Base-by-base conservation (phyloP, 2,329 filamentous ascomycete genomes). In the Westerdykella aurantiaca region DNA sequence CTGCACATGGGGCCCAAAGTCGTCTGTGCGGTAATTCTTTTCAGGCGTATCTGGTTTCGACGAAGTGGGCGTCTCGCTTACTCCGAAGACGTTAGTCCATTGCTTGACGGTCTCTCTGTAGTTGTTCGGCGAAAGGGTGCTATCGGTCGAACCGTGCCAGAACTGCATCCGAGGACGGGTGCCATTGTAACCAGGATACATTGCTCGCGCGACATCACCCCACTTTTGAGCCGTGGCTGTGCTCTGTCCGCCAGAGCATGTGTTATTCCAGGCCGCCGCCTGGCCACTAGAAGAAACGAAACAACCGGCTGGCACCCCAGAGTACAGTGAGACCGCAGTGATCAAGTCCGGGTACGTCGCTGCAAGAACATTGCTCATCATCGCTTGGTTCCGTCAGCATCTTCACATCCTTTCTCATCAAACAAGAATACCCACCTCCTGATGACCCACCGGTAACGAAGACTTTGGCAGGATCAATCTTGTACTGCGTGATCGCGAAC, bases 401-500 rank as follows among this genome's bases (percentile, higher is more conserved):
- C 7, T 11, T 9, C 14, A 9, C 16, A 17, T 9, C 13, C 23
- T 12, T 16, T 40, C 29, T n/a, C 38, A 16, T 35, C 5, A 9
- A 33, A 6, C 14, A 12, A 18, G n/a, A 21, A 16, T 18, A 41
- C 49, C 43, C 31, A 59, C 54, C 60, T 35, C 76, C 76, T 0
- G 74, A 77, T 29, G 70, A 74, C 29, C 70, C 64, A 12, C 80
- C 79, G 0, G 75, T 78, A 1, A 75, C 75, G 47, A 74, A 82
- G 2, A 82, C 75, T 43, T 69, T 70, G 47, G 56, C 66, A 23
- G 70, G 53, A 53, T 82, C 74, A 21, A 69, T 78, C 2, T 67
- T 66, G 62, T 81, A 80, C 55, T 70, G 70, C 7, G 58, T 49
- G n/a, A 81, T 59, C 3, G 76, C 69, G 52, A 78, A 81, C 33